Percentiles rank a stretch among this genome's conserved stretches.
phyloP scores from a whole-genome alignment of 495 filamentous ascomycete species.

The Penicillium coffeae region DNA sequence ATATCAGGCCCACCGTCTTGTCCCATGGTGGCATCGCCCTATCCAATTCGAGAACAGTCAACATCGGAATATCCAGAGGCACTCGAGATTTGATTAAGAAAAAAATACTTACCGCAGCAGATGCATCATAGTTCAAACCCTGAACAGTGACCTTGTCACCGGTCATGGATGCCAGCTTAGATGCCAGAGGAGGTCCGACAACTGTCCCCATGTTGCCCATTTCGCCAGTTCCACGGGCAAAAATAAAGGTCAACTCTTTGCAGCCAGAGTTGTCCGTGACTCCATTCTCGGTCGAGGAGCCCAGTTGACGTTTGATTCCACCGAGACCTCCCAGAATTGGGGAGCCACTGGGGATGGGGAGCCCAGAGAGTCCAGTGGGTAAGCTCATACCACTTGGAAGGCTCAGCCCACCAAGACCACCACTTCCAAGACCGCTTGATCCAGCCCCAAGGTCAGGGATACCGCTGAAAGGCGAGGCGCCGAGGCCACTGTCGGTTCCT shows the following conservation, averaged over 20 bases:
- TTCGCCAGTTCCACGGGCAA: conserved; percentile 56
- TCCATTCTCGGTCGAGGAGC: conserved; percentile 27
- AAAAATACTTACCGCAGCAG: conserved; percentile 24
- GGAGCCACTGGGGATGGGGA: no score
- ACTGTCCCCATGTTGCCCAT: conserved; percentile 55
- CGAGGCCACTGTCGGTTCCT: conserved; percentile 12
- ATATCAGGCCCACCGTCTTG: conserved; percentile 42
- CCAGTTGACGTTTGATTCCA: background rate
- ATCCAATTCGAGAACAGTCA: conserved; percentile 1
- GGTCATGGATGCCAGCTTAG: conserved; percentile 36
- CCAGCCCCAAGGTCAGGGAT: background rate
- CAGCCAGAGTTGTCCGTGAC: conserved; percentile 39
- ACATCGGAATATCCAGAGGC: background rate
- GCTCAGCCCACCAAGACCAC: background rate
- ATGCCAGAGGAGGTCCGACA: conserved; percentile 53
- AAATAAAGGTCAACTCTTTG: conserved; percentile 52
- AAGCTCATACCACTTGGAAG: background rate
- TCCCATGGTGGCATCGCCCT: conserved; percentile 47
- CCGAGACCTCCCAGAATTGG: background rate
- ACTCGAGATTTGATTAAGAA: background rate
- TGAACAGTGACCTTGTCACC: conserved; percentile 46
- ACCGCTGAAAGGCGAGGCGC: conserved; percentile 11
- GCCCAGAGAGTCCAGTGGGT: background rate
- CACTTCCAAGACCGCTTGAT: background rate
- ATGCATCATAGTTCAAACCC: conserved; percentile 53